Conservation (phyloP, 129 eudicot genomes). For the Tanacetum coccineum region DNA sequence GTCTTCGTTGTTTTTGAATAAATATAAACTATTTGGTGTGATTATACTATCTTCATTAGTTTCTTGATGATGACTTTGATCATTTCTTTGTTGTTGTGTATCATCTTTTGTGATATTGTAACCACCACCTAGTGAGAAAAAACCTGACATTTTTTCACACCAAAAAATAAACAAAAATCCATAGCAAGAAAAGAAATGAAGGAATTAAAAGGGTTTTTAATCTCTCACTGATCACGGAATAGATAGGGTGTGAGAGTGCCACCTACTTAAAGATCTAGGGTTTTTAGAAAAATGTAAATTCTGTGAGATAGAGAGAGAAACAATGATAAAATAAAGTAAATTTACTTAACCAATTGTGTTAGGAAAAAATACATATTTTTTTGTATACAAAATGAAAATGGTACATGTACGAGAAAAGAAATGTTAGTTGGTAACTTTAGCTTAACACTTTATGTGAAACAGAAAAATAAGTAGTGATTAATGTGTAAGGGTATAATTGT, state of each 20-base stretch:
- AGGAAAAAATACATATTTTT: too few species aligned
- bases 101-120: slow-evolving; percentile 25
- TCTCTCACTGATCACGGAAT: slow-evolving; percentile 35
- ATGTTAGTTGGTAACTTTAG: too few species aligned
- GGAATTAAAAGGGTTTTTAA: slow-evolving; percentile 19
- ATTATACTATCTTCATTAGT: slow-evolving; percentile 15
- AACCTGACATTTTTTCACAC: slow-evolving; percentile 59
- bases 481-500: too few species aligned
- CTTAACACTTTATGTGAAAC: too few species aligned
- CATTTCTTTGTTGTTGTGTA: slow-evolving; percentile 5
- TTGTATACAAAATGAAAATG: too few species aligned
- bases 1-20: slow-evolving; percentile 73
- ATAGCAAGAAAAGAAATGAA: slow-evolving; percentile 28
- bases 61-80: too few species aligned
- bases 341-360: background rate
- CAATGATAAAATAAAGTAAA: background rate
- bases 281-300: slow-evolving; percentile 7
- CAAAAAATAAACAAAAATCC: slow-evolving; percentile 40
- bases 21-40: slow-evolving; percentile 41
- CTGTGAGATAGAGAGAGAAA: slow-evolving; percentile 1
- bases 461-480: too few species aligned
- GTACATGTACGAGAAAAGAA: too few species aligned
- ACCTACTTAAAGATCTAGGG: slow-evolving; percentile 39
- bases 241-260: slow-evolving; percentile 32
- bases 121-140: slow-evolving; percentile 63